A percentile compares a stretch with the other conserved stretches of the same genome.
Evolutionary conservation across 2,329 filamentous ascomycete genomes (phyloP).

Genomic region (Metarhizium robertsii): DNA sequence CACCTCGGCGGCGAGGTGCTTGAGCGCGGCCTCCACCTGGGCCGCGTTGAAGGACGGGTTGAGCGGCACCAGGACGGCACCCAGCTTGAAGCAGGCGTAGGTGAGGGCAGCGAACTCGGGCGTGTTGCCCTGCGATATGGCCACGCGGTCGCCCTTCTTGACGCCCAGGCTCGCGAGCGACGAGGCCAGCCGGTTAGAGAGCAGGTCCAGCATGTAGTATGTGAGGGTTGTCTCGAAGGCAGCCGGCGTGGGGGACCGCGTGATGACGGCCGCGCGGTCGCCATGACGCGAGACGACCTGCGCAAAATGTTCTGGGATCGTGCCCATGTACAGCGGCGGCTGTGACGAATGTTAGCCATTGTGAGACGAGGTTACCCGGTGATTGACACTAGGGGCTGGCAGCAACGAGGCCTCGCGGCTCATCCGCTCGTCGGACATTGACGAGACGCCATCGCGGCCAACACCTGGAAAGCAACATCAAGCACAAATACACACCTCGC

Average conservation of each 20-base stretch:
- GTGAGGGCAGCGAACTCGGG: slow-evolving; percentile 75
- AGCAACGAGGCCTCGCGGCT: no score
- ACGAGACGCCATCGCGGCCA: not conserved
- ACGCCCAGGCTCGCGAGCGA: slow-evolving; percentile 65
- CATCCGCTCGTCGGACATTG: no score
- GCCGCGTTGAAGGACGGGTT: slow-evolving; percentile 79
- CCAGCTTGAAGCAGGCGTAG: slow-evolving; percentile 88
- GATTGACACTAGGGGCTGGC: no score
- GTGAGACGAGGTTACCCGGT: not conserved
- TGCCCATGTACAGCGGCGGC: slow-evolving; percentile 58
- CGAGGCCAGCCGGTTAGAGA: slow-evolving; percentile 66
- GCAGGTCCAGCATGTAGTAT: slow-evolving; percentile 64
- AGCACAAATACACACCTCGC: slow-evolving; percentile 13
- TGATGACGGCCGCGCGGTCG: slow-evolving; percentile 51
- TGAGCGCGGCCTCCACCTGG: slow-evolving; percentile 71
- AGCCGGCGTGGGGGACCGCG: slow-evolving; percentile 36
- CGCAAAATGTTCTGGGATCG: slow-evolving; percentile 64
- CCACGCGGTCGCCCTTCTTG: slow-evolving; percentile 73
- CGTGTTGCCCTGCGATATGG: slow-evolving; percentile 77
- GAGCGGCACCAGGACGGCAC: slow-evolving; percentile 86
- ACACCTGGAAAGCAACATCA: not conserved
- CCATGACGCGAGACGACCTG: slow-evolving; percentile 54
- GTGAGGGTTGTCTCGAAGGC: slow-evolving; percentile 51
- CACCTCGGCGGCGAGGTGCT: slow-evolving; percentile 62
- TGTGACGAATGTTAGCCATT: slow-evolving; percentile 20